Base-by-base conservation (phyloP, 2,329 filamentous ascomycete genomes). In the Eutypa lata region DNA sequence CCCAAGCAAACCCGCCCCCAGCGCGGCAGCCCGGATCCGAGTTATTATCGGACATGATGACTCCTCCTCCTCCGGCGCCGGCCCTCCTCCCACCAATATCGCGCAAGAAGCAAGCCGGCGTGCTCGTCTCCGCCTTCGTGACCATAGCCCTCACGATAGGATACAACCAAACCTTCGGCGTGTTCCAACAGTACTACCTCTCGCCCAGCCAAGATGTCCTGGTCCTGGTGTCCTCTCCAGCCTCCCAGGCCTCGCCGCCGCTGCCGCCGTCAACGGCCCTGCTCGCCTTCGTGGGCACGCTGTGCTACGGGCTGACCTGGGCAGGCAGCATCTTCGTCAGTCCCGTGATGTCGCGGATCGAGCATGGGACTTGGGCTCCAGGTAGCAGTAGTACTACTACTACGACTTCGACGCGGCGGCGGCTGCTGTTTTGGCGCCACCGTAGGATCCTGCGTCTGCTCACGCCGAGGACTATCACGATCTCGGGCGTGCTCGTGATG, bases 181-280 rank as follows among this genome's bases (percentile, higher is more conserved):
- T 79, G 10, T 79, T 79, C 50, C 76, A 78, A 56, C 68, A 73
- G 47, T 77, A 75, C 57, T 79, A 79, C 56, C 71, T 75, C 47
- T 76, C 74, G 4, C 49, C 67, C 0, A 57, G 55, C 31, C 71
- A 76, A 55, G 65, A 71, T 7, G 60, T 78, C n/a, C 66, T 78
- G 14, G 60, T 78, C n/a, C 66, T 78, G 14, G 60, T 60, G 2
- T 62, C 63, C 7, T 54, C 63, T 2, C 67, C 71, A 16, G 59
- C 65, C 5, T 60, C 63, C 2, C 65, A 71, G 49, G 50, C 53
- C 10, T 55, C 61, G 1, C 67, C 65, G 21, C 67, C 67, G n/a
- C 72, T 70, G 14, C 55, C 61, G 1, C 67, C 65, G 21, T 66
- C 67, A n/a, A 72, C 70, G 14, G 76, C 76, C 0, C 59, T 77